Evolutionary conservation across 2,329 filamentous ascomycete species (phyloP), one percentile per base, ranked within the genome.

Genomic region (Aureobasidium pullulans): DNA sequence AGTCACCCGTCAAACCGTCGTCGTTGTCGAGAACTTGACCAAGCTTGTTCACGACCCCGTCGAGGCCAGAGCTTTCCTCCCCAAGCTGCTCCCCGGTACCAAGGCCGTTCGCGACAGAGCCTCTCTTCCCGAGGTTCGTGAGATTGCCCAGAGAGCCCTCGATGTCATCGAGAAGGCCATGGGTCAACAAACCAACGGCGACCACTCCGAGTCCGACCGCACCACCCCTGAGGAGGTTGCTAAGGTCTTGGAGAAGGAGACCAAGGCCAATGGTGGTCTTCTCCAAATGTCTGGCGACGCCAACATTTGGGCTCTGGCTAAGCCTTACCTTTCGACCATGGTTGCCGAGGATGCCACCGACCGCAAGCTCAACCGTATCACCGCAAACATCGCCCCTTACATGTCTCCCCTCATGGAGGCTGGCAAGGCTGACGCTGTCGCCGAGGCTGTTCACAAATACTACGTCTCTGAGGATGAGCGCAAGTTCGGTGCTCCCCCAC

Each of bases 1-100:
- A 76, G 92, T 97, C 23, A 81, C 96, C 59, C 88, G 94, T 62
- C 93, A 96, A 77, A 96, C 94, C 2, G 91, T 96, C 32, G 91
- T 99, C 58, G 95, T 99, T 54, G 89, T 94, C 19, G 94, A 99
- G 78, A 99, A 99, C 77, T 79, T 99, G 78, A 99, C 94, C 62
- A 97, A 96, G 79, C 85, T 99, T 34, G 94, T 99, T 31, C 94
- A 99, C 74, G 92, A 90, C 72, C 94, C 94, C 13, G 85, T 96
- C 62, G 94, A 99, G 78, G 94, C 94, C 36, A 84, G 94, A 65
- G 90, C 90, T 59, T 99, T 99, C 81, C 77, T 99, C 71, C 94
- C 94, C 54, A 96, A 96, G 76, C 81, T 99, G 56, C 88, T 89
- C 70, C 94, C 94, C 44, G 94, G 94, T 83, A 89, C 99, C 48